A percentile compares a stretch with the other conserved stretches of the same genome.
phyloP scores from a whole-genome alignment of 169 alveolate genomes.

The Plasmodium ovale region DNA sequence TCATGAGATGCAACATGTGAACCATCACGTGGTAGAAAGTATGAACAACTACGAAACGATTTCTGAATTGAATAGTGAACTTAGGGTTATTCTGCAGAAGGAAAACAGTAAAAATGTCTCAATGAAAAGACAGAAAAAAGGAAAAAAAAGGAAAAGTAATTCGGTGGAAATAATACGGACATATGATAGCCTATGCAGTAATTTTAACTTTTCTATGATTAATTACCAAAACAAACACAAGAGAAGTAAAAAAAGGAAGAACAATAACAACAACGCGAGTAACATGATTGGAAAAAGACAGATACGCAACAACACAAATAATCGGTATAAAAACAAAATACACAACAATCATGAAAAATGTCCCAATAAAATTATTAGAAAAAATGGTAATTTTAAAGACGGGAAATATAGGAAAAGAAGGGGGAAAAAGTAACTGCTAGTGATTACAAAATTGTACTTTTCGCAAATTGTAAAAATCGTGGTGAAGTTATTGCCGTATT shows the following conservation, averaged over 20 bases:
- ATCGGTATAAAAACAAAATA: neutral
- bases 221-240: slow-evolving; percentile 55
- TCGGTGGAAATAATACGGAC: too few relatives aligned
- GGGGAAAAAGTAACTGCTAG: neutral
- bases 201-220: slow-evolving; percentile 8
- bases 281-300: neutral
- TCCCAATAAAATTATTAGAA: neutral
- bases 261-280: slow-evolving; percentile 27
- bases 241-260: slow-evolving; percentile 48
- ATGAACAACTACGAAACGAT: too few relatives aligned
- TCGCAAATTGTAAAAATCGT: too few relatives aligned
- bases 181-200: neutral
- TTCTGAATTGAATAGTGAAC: too few relatives aligned
- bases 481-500: too few relatives aligned
- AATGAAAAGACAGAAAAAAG: neutral
- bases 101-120: neutral
- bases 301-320: neutral
- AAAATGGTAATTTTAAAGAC: neutral
- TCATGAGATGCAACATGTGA: too few relatives aligned
- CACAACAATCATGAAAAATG: neutral
- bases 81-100: too few relatives aligned
- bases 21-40: too few relatives aligned
- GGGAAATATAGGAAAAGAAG: too few relatives aligned
- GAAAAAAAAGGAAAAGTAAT: neutral
- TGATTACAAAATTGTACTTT: too few relatives aligned